Conservation (phyloP, 2,329 filamentous ascomycete species). For the Colletotrichum sp. region DNA sequence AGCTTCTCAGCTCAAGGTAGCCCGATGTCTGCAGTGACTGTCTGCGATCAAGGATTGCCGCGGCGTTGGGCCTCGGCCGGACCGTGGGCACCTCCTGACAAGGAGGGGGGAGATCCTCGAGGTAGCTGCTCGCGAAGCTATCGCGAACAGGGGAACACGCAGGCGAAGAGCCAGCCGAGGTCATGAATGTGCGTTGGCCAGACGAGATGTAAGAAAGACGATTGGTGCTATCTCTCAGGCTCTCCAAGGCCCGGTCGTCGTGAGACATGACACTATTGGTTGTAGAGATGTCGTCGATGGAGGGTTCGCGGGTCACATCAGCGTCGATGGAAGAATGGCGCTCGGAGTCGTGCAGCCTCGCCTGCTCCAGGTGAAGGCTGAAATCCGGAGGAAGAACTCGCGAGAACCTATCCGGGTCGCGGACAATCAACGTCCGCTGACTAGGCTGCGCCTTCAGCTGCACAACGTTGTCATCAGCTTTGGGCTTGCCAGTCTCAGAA, state of each 20-base stretch:
- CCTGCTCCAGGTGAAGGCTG: conserved; percentile 32
- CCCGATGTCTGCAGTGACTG: conserved; percentile 55
- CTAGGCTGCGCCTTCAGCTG: conserved; percentile 43
- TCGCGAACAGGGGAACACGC: conserved; percentile 59
- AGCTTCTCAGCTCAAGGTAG: conserved; percentile 42
- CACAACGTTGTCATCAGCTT: conserved; percentile 39
- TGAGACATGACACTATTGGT: conserved; percentile 62
- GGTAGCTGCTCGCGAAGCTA: conserved; percentile 46
- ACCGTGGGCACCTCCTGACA: conserved; percentile 26
- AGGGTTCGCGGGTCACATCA: conserved; percentile 41
- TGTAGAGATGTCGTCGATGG: conserved; percentile 59
- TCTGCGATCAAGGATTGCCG: conserved; percentile 53
- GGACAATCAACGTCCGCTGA: conserved; percentile 51
- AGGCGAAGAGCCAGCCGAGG: conserved; percentile 63
- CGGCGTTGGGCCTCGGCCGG: conserved; percentile 55
- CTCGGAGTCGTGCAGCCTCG: conserved; percentile 25
- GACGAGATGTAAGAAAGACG: conserved; percentile 65
- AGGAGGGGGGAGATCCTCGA: conserved; percentile 20
- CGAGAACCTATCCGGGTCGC: conserved; percentile 52
- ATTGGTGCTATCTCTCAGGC: conserved; percentile 58
- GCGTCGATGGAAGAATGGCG: conserved; percentile 24
- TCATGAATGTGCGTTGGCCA: conserved; percentile 63
- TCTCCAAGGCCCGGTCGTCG: conserved; percentile 63
- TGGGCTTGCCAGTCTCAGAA: conserved; percentile 62
- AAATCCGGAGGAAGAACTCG: conserved; percentile 40